Conservation (phyloP, 306 rosid species). For the Mucuna pruriens region DNA sequence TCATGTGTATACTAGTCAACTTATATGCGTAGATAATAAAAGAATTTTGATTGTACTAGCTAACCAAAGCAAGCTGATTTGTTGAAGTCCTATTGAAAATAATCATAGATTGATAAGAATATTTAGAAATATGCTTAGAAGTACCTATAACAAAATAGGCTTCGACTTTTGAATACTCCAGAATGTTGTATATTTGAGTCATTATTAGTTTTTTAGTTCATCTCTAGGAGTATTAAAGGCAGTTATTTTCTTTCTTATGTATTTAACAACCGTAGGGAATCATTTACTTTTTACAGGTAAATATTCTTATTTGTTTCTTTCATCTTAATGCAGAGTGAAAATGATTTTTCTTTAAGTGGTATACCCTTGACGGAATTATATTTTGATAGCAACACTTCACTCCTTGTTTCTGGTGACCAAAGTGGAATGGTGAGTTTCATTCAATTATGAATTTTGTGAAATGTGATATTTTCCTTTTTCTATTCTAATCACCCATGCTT, state of each 20-base stretch:
- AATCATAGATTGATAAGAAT: neutral
- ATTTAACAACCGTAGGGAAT: neutral
- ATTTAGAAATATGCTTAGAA: neutral
- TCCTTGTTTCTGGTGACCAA: conserved; percentile 88
- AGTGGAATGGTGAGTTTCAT: conserved; percentile 74
- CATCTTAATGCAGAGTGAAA: conserved; percentile 70
- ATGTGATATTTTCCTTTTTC: conserved; percentile 9
- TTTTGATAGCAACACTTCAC: conserved; percentile 54
- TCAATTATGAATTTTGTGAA: conserved; percentile 15
- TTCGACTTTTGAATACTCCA: neutral
- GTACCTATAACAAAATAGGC: neutral
- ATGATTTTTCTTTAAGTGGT: conserved; percentile 75
- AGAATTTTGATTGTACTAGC: neutral
- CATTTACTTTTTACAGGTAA: neutral
- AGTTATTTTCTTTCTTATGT: neutral
- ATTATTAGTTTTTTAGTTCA: neutral
- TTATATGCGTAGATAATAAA: neutral
- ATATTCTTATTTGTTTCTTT: conserved; percentile 10
- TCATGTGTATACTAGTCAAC: neutral
- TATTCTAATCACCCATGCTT: neutral
- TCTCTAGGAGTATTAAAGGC: neutral
- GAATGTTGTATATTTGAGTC: neutral
- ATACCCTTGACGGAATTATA: conserved; percentile 73
- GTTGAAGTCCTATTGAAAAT: neutral
- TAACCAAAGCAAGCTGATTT: neutral